These are phyloP conservation scores for Xylariaceae sp. DNA, from an alignment of 2,329 filamentous ascomycete species.

Conservation along the genomic window DNA sequence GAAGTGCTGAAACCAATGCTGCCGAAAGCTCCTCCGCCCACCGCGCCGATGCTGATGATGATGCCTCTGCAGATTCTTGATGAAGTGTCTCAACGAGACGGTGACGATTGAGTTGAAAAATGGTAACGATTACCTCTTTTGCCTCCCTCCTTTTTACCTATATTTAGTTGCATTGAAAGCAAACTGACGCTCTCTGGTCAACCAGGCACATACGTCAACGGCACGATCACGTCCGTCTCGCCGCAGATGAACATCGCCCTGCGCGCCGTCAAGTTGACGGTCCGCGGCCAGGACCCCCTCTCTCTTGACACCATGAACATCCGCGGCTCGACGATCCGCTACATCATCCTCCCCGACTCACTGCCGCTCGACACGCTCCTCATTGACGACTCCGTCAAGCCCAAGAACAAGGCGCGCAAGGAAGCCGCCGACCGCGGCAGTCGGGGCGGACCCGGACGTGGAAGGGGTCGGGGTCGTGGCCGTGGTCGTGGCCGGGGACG, in stretches of 20 bases:
- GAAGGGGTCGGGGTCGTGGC: conserved; percentile 48
- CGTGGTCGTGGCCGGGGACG: conserved; percentile 44
- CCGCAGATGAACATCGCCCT: conserved; percentile 98
- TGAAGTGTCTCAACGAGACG: conserved; percentile 99
- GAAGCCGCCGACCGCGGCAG: conserved; percentile 61
- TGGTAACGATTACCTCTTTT: conserved; percentile 51
- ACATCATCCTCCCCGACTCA: conserved; percentile 93
- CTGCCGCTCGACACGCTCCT: conserved; percentile 91
- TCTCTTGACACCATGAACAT: conserved; percentile 94
- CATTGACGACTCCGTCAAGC: conserved; percentile 94
- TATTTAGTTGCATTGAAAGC: not conserved
- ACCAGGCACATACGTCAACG: conserved; percentile 86
- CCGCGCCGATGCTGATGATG: conserved; percentile 30
- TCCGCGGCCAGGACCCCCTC: conserved; percentile 79
- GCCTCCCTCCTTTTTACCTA: not conserved
- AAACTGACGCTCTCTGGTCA: conserved; percentile 10
- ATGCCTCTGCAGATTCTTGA: conserved; percentile 69
- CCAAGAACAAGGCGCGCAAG: conserved; percentile 99
- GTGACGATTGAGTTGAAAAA: conserved; percentile 98
- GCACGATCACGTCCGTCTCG: conserved; percentile 93
- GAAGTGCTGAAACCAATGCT: conserved; percentile 40
- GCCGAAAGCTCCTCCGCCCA: conserved; percentile 35
- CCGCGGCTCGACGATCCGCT: conserved; percentile 90
- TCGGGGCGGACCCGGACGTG: conserved; percentile 47
- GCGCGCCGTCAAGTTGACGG: conserved; percentile 94